Base-by-base conservation (phyloP, 192 early-diverging fungal genomes). In the Backusella tuberculispora region DNA sequence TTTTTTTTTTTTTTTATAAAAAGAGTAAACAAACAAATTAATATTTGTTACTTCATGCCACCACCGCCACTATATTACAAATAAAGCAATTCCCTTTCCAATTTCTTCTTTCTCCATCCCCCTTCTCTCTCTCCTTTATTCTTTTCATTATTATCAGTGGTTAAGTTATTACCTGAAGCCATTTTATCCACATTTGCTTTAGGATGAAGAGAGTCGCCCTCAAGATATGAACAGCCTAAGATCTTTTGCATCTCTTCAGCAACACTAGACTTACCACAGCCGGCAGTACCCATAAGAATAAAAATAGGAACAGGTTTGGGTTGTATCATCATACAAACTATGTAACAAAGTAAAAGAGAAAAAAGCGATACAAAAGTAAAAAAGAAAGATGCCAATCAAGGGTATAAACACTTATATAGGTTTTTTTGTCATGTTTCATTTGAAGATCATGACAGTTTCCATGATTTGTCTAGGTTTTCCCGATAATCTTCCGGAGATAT, bases 191-290 rank as follows among this genome's bases (percentile, higher is more conserved):
- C 80, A 80, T 86, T 89, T 34, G 72, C 75, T n/a, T 82, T 48
- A 12, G 89, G 79, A 68, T 92, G 92, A 43, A 91, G 76, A n/a
- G 82, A 42, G 67, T 93, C 92, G 0, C 88, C 90, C 47, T 93
- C 91, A 21, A 93, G 75, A 66, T 84, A 90, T 12, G 74, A 74
- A 42, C 79, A 83, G 1, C 74, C 67, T 1, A 93, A 74, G 13
- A 46, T 53, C 13, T 84, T 77, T 37, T 86, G 83, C 8, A 87
- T 48, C 17, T 69, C 78, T 63, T 80, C 72, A 0, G 81, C 85
- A 34, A 93, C 78, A 41, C 81, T 88, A 40, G 83, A 80, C 69
- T 93, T 93, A 44, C 92, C 92, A 67, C 86, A 80, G 8, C 90
- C 90, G 26, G 85, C 79, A 0, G 84, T 83, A 9, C 92, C 92